Percentiles rank a stretch among this genome's conserved stretches.
phyloP scores from a whole-genome alignment of 1,284 basidiomycete genomes.

The Porodaedalea pini region DNA sequence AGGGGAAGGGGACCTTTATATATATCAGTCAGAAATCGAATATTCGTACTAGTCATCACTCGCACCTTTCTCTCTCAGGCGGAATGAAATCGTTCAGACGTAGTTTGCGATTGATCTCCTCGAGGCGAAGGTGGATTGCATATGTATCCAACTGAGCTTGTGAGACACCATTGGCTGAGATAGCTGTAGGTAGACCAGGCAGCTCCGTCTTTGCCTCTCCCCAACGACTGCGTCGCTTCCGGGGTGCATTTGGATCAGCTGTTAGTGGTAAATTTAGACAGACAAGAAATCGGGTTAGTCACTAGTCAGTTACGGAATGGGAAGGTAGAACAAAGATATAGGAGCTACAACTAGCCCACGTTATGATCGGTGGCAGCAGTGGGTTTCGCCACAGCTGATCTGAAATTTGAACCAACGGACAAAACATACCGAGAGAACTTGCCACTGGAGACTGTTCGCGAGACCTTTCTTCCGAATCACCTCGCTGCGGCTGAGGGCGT shows the following conservation, averaged over 20 bases:
- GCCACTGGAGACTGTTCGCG: slow-evolving; percentile 42
- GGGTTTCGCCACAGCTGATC: neutral
- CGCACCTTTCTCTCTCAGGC: slow-evolving; percentile 87
- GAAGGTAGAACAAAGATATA: neutral
- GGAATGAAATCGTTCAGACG: slow-evolving; percentile 93
- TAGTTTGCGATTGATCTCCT: slow-evolving; percentile 96
- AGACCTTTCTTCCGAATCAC: slow-evolving; percentile 36
- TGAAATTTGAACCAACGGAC: neutral
- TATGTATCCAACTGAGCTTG: slow-evolving; percentile 94
- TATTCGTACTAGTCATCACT: slow-evolving; percentile 9
- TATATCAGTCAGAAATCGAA: slow-evolving; percentile 4
- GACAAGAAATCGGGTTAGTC: slow-evolving; percentile 57
- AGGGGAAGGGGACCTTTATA: slow-evolving; percentile 83
- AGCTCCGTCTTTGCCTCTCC: slow-evolving; percentile 87
- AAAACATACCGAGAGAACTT: slow-evolving; percentile 24
- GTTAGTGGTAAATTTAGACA: slow-evolving; percentile 7
- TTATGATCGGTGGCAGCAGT: neutral
- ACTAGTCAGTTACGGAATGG: slow-evolving; percentile 44
- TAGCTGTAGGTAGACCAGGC: slow-evolving; percentile 87
- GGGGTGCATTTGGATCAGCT: slow-evolving; percentile 78
- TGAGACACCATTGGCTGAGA: slow-evolving; percentile 86
- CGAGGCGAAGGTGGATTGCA: slow-evolving; percentile 88
- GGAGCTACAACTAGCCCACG: neutral
- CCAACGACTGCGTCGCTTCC: slow-evolving; percentile 94
- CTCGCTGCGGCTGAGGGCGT: slow-evolving; percentile 54